Evolutionary conservation across 306 rosid genomes (phyloP).

Genomic region (Cicer arietinum): DNA sequence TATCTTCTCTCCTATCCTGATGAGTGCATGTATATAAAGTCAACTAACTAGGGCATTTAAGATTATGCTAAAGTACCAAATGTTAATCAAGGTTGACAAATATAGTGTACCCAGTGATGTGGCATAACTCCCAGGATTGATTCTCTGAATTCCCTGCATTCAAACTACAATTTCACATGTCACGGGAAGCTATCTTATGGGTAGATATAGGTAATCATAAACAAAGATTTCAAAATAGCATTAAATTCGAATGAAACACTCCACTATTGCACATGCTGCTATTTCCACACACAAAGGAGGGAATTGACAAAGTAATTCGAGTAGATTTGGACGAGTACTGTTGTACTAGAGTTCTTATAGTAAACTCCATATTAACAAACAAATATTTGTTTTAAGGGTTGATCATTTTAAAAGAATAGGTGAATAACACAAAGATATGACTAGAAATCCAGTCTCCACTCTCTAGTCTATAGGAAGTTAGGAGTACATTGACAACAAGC

Average conservation of each 20-base stretch:
- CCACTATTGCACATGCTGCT: slow-evolving; percentile 3
- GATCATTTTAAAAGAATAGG: slow-evolving; percentile 18
- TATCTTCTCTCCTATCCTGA: slow-evolving; percentile 99
- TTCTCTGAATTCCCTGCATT: slow-evolving; percentile 98
- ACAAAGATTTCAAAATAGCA: slow-evolving; percentile 26
- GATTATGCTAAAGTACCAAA: not conserved
- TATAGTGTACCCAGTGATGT: slow-evolving; percentile 84
- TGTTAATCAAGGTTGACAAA: slow-evolving; percentile 28
- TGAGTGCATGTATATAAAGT: slow-evolving; percentile 39
- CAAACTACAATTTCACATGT: slow-evolving; percentile 71
- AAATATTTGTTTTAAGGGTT: slow-evolving; percentile 17
- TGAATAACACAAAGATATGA: slow-evolving; percentile 22
- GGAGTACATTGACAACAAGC: slow-evolving; percentile 8
- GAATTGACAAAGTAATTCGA: slow-evolving; percentile 27
- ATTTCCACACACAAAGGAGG: slow-evolving; percentile 30
- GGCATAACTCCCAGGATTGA: slow-evolving; percentile 98
- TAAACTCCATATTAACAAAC: slow-evolving; percentile 30
- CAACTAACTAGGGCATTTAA: slow-evolving; percentile 33
- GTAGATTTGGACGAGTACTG: slow-evolving; percentile 19
- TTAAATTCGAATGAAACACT: slow-evolving; percentile 19
- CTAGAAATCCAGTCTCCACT: not conserved
- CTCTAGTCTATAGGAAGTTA: not conserved
- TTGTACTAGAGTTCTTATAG: slow-evolving; percentile 27
- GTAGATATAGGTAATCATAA: slow-evolving; percentile 26
- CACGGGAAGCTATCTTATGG: slow-evolving; percentile 50